Conservation (phyloP, 805 yeast species). For the Soucietia sequanensis region DNA sequence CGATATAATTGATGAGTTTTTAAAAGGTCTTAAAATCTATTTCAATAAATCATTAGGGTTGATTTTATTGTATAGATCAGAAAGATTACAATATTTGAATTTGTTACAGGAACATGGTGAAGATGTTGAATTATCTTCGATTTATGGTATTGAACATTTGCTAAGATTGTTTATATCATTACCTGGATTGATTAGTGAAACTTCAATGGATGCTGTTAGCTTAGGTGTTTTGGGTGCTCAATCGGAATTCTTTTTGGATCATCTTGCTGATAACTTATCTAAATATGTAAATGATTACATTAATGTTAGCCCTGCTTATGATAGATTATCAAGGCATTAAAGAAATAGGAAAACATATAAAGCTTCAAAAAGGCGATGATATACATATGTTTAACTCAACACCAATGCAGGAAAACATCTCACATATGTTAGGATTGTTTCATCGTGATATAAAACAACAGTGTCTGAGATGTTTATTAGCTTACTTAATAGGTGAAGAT, state of each 20-base stretch:
- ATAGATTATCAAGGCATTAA: constrained; percentile 34
- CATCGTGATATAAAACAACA: no score
- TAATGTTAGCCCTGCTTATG: constrained; percentile 39
- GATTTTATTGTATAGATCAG: constrained; percentile 69
- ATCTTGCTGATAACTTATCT: constrained; percentile 44
- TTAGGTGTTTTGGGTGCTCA: constrained; percentile 53
- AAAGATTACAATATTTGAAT: constrained; percentile 68
- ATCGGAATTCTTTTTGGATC: constrained; percentile 53
- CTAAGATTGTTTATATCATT: constrained; percentile 72
- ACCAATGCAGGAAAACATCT: no score
- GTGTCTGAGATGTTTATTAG: no score
- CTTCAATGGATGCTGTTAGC: constrained; percentile 79
- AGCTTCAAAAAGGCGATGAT: no score
- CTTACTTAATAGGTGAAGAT: no score
- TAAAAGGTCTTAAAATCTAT: constrained; percentile 66
- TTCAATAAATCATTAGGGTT: constrained; percentile 74
- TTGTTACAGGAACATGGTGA: constrained; percentile 38
- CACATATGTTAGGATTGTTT: no score
- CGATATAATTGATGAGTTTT: constrained; percentile 59
- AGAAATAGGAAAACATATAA: no score
- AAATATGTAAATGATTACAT: constrained; percentile 34
- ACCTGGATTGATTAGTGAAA: constrained; percentile 79
- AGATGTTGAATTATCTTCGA: constrained; percentile 31
- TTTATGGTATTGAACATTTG: constrained; percentile 83
- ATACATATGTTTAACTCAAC: no score